Base-by-base conservation (phyloP, 352 stramenopile genomes). In the Pythium dissimile region DNA sequence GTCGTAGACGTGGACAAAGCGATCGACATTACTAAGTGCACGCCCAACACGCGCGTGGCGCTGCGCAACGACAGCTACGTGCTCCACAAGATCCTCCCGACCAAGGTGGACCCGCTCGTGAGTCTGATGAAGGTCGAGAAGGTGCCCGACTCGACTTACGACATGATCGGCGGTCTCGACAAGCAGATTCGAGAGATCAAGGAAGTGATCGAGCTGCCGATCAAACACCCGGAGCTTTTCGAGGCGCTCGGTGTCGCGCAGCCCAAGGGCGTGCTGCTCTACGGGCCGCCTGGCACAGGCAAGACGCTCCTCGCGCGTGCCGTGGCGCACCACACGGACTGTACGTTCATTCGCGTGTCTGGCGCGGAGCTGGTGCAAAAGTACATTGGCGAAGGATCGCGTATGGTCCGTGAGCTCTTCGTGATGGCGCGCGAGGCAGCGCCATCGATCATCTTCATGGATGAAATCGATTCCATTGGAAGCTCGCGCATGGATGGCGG, bases 151-250 rank as follows among this genome's bases (percentile, higher is more conserved):
- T 99, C 96, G 30, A 99, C 97, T 5, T 99, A 99, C 73, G 97
- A 99, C 76, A 99, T 99, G 97, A 98, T 99, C 67, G 97, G 97
- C 32, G 97, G 97, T 48, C 77, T 99, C 23, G 95, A 99, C 69
- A 99, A 99, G 69, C 97, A 99, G 75, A 99, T 99, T 60, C 92
- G 97, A 56, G 97, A 99, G 80, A 99, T 99, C 69, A 99, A 99
- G 75, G 97, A 99, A 74, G 88, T 99, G 3, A 99, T 99, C 69
- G 97, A 99, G 75, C 84, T 99, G 18, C 97, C 97, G 2, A 99
- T 99, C 75, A 99, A 99, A 73, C 97, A 99, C 79, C 97, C 97
- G 3, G 97, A 99, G 75, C 88, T 99, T 6, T 99, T 99, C 70
- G 97, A 99, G 41, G 88, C 92, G 56, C 80, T 99, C 20, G 97